Conservation (phyloP, 352 stramenopile genomes). For the Globisporangium parvum region DNA sequence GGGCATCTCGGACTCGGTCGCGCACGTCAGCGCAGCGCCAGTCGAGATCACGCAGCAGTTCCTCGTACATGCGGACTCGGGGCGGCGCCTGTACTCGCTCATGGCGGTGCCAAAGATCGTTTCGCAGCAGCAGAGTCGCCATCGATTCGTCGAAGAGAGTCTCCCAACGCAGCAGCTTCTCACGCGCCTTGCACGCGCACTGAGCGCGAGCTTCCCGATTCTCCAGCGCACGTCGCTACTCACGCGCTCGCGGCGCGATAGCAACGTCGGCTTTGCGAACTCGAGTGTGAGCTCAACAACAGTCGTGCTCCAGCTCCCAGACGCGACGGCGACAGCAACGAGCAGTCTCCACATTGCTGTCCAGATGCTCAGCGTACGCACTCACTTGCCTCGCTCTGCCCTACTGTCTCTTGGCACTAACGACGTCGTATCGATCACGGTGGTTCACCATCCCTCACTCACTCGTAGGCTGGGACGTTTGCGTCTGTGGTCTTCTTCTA, state of each 20-base stretch:
- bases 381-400: neutral
- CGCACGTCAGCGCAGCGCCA: neutral
- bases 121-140: neutral
- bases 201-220: conserved; percentile 22
- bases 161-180: conserved; percentile 19
- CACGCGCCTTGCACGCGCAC: conserved; percentile 16
- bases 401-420: neutral
- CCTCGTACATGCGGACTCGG: conserved; percentile 32
- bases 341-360: conserved; percentile 22
- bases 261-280: conserved; percentile 5
- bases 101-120: neutral
- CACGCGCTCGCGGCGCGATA: conserved; percentile 7
- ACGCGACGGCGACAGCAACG: neutral
- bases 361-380: conserved; percentile 31
- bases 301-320: conserved; percentile 8
- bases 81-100: conserved; percentile 18
- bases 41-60: conserved; percentile 23
- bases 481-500: conserved; percentile 17
- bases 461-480: conserved; percentile 16
- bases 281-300: conserved; percentile 6
- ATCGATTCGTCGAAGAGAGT: conserved; percentile 11
- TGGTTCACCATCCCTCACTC: too few relatives aligned
- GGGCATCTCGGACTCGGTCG: conserved; percentile 11
- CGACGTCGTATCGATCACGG: neutral
- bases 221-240: conserved; percentile 15